phyloP scores from a whole-genome alignment of 768 basidiomycete genomes.

The Podaxis pistillaris region DNA sequence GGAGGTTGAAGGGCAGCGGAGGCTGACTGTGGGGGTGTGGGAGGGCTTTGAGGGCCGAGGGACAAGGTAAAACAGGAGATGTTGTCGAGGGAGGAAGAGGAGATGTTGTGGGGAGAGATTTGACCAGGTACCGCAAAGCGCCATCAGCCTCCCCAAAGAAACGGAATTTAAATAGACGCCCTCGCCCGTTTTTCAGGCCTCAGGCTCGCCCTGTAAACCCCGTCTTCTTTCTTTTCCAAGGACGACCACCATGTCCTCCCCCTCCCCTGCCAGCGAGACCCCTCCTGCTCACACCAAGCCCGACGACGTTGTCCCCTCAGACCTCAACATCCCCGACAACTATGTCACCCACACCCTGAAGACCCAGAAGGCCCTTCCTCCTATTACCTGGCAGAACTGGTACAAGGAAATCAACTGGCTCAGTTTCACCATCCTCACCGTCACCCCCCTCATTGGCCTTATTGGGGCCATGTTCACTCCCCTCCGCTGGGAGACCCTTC shows the following conservation, averaged over 20 bases:
- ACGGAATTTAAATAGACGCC: conserved; percentile 14
- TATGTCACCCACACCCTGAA: conserved; percentile 77
- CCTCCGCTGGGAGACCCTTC: conserved; percentile 70
- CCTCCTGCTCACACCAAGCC: conserved; percentile 5
- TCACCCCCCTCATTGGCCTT: conserved; percentile 73
- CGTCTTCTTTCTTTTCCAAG: conserved; percentile 1
- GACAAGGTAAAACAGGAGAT: neutral
- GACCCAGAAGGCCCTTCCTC: conserved; percentile 65
- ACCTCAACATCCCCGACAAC: conserved; percentile 74
- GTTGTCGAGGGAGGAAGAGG: neutral
- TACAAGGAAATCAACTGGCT: conserved; percentile 73
- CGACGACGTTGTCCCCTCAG: conserved; percentile 37
- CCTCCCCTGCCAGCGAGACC: neutral
- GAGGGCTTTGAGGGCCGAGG: neutral
- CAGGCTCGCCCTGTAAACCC: neutral
- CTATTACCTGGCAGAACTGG: conserved; percentile 59
- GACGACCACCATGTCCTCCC: conserved; percentile 13
- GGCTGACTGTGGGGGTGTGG: too few species aligned
- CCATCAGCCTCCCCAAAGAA: conserved; percentile 14
- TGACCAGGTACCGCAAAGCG: neutral
- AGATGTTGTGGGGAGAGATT: neutral
- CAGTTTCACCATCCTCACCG: conserved; percentile 65
- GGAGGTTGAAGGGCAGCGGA: neutral
- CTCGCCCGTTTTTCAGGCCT: conserved; percentile 1
- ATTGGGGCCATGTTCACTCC: conserved; percentile 66